Conservation (phyloP, 2,329 filamentous ascomycete species). For the Westerdykella sp. region DNA sequence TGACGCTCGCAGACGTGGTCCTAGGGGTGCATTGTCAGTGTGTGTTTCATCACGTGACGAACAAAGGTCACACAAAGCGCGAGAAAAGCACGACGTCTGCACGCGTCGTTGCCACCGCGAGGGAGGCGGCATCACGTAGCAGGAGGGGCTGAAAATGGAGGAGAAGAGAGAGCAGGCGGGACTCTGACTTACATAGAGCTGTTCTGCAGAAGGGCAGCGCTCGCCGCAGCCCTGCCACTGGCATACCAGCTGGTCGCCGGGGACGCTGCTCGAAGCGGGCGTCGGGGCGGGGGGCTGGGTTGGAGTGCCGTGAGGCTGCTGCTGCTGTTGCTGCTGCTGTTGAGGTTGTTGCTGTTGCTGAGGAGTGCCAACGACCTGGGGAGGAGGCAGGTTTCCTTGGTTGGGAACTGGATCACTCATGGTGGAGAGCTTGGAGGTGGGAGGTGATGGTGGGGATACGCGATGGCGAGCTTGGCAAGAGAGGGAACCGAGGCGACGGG, state of each 20-base stretch:
- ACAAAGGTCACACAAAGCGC: neutral
- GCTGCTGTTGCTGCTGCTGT: constrained; percentile 19
- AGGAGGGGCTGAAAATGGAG: constrained; percentile 1
- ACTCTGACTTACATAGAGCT: constrained; percentile 55
- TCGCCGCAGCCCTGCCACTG: constrained; percentile 60
- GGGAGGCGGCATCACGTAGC: neutral
- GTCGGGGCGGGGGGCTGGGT: constrained; percentile 30
- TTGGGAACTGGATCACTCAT: constrained; percentile 8
- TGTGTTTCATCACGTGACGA: constrained; percentile 7
- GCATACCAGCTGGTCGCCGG: constrained; percentile 47
- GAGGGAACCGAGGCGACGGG: constrained; percentile 2
- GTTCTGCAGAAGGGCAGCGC: constrained; percentile 52
- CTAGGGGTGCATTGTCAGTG: constrained; percentile 42
- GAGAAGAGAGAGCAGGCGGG: constrained; percentile 1
- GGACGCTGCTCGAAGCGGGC: constrained; percentile 23
- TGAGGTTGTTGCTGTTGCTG: neutral
- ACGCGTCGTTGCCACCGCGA: neutral
- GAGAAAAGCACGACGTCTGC: neutral
- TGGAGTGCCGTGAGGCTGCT: constrained; percentile 28
- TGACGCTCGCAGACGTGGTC: constrained; percentile 98
- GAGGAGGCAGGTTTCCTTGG: constrained; percentile 4
- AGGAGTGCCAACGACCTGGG: neutral
- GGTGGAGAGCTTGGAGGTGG: constrained; percentile 1
- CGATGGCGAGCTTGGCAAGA: constrained; percentile 7
- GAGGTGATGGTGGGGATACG: neutral